Conservation (phyloP, 108 stramenopile species). For the Seminavis robusta region DNA sequence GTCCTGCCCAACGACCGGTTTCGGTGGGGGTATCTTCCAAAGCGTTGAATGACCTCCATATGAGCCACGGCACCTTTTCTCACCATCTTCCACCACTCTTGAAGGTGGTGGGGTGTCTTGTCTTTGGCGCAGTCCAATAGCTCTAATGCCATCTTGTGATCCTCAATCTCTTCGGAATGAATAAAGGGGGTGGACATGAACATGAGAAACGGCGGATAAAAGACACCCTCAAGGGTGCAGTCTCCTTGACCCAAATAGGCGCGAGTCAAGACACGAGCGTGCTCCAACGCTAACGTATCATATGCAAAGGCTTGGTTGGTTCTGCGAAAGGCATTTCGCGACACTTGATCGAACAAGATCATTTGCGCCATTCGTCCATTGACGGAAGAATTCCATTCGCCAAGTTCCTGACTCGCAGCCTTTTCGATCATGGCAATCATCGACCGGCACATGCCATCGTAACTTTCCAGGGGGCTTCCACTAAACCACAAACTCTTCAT, state of each 20-base stretch:
- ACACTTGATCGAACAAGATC: slow-evolving; percentile 66
- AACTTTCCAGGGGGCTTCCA: too few species aligned
- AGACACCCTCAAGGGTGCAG: slow-evolving; percentile 2
- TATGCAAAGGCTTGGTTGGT: slow-evolving; percentile 60
- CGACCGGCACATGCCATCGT: too few species aligned
- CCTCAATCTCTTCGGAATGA: slow-evolving; percentile 45
- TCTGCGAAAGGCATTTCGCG: slow-evolving; percentile 62
- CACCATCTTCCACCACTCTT: too few species aligned
- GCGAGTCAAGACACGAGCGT: slow-evolving; percentile 8
- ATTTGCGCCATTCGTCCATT: slow-evolving; percentile 50
- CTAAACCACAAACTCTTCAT: too few species aligned
- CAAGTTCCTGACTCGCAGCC: too few species aligned
- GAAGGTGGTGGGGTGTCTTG: not conserved
- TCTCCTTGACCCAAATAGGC: not conserved
- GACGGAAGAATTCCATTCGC: slow-evolving; percentile 32
- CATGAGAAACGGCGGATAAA: slow-evolving; percentile 19
- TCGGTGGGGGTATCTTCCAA: slow-evolving; percentile 78
- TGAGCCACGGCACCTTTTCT: too few species aligned
- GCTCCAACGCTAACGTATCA: slow-evolving; percentile 33
- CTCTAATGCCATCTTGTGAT: slow-evolving; percentile 19
- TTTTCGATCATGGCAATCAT: too few species aligned
- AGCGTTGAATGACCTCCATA: slow-evolving; percentile 51
- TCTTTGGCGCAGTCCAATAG: not conserved
- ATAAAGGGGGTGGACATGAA: slow-evolving; percentile 43
- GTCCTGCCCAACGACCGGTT: slow-evolving; percentile 43